phyloP scores from a whole-genome alignment of 805 yeast species.

The Ogataea zsoltii region DNA sequence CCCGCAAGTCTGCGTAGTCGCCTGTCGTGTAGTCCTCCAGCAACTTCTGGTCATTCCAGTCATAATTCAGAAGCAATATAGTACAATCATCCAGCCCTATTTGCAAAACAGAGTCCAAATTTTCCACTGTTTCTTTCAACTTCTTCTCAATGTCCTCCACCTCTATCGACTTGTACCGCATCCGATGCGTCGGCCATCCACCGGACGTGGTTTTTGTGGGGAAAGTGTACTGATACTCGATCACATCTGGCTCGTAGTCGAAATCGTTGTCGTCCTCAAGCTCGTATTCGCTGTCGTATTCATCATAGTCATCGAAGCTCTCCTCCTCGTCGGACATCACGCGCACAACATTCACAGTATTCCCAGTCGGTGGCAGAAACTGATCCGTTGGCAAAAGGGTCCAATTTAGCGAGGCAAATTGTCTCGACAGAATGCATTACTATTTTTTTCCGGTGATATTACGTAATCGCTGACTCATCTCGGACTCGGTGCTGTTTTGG shows the following conservation, averaged over 20 bases:
- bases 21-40: conserved; percentile 51
- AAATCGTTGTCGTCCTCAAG: conserved; percentile 26
- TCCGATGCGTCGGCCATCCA: conserved; percentile 28
- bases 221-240: conserved; percentile 20
- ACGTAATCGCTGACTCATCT: no score
- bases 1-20: conserved; percentile 33
- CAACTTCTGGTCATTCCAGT: conserved; percentile 61
- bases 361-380: no score
- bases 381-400: no score
- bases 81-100: conserved; percentile 41
- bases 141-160: conserved; percentile 34
- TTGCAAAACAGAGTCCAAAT: conserved; percentile 39
- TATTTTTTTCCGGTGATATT: no score
- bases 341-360: no score
- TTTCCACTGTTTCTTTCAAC: conserved; percentile 31
- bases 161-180: conserved; percentile 29
- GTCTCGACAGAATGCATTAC: no score
- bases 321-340: conserved; percentile 14
- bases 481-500: no score
- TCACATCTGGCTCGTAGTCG: conserved; percentile 16
- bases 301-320: conserved; percentile 13
- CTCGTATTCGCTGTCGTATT: conserved; percentile 17
- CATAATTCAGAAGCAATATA: conserved; percentile 46
- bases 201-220: conserved; percentile 19
- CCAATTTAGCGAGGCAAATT: no score